Evolutionary conservation across 1,284 basidiomycete genomes (phyloP).

Genomic region (Fomes fomentarius): DNA sequence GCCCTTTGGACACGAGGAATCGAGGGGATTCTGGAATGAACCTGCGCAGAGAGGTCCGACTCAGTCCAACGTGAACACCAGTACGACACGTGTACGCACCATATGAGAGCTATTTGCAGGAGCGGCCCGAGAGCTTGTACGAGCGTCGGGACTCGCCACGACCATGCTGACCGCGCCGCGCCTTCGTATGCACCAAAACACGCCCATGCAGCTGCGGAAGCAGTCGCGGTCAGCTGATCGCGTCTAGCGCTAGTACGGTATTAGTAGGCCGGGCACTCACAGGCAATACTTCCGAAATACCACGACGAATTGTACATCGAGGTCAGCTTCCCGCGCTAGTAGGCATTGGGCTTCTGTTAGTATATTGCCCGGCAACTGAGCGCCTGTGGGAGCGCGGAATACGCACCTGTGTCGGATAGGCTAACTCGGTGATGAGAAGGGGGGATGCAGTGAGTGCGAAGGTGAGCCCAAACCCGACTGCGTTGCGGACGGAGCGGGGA

Average conservation of each 20-base stretch:
- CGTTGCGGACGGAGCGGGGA: too few relatives aligned
- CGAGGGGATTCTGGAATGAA: constrained; percentile 74
- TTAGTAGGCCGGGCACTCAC: constrained; percentile 34
- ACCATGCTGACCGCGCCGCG: constrained; percentile 54
- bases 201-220: constrained; percentile 44
- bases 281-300: constrained; percentile 66
- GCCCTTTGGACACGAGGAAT: constrained; percentile 64
- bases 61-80: background rate
- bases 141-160: constrained; percentile 69
- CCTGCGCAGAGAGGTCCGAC: constrained; percentile 34
- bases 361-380: background rate
- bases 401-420: constrained; percentile 70
- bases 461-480: constrained; percentile 68
- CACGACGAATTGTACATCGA: constrained; percentile 65
- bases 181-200: constrained; percentile 58
- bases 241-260: background rate
- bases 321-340: constrained; percentile 63
- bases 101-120: constrained; percentile 57
- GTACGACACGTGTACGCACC: constrained; percentile 36
- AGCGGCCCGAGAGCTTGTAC: constrained; percentile 69
- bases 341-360: background rate
- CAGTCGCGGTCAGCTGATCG: constrained; percentile 11
- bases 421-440: constrained; percentile 67
- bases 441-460: constrained; percentile 67
- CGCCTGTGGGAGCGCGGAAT: background rate